Evolutionary conservation across 2,329 filamentous ascomycete genomes (phyloP), one percentile per base, ranked within the genome.

Genomic region (Pseudocercospora fijiensis): DNA sequence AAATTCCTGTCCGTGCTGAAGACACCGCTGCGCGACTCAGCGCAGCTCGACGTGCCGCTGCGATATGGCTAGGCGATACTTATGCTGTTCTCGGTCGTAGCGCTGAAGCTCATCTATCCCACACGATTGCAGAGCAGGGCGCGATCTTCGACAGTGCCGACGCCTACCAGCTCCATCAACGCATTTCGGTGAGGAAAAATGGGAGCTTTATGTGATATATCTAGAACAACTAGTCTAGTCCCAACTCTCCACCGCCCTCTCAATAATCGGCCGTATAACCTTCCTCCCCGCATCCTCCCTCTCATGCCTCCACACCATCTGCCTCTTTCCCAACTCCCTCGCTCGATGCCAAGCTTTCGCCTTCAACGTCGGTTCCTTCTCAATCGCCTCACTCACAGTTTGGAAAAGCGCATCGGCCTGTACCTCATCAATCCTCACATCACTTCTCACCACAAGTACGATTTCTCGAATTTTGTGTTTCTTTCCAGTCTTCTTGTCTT

Each of bases 401-500:
- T 73, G 63, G 68, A 82, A 82, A 2, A 82, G 71, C 13, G 74
- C 72, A 65, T 81, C 75, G 0, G 79, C 80, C 69, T 82, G 80
- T 2, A 70, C 71, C 60, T 78, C 74, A 60, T 79, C 76, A 60
- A 82, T 80, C 0, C 80, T 71, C 8, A 81, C 78, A 59, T 82
- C 80, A 27, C 78, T 78, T 28, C 80, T 72, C 8, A 82, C 80
- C 0, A 77, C 75, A 0, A 82, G 73, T 5, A 80, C 78, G 49
- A 82, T 78, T 69, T 82, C 80, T n/a, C 80, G 73, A 20, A 81
- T 74, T 70, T 81, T 82, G 65, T 75, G 74, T 73, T 81, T 82
- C 65, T 76, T 75, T 1, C 74, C 73, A 1, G 27, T 56, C 8
- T 76, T 67, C 58, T 75, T 70, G 65, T 78, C 73, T 53, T 73